phyloP scores from a whole-genome alignment of 1,139 yeast genomes.

The Pneumocystis oryctolagi region DNA sequence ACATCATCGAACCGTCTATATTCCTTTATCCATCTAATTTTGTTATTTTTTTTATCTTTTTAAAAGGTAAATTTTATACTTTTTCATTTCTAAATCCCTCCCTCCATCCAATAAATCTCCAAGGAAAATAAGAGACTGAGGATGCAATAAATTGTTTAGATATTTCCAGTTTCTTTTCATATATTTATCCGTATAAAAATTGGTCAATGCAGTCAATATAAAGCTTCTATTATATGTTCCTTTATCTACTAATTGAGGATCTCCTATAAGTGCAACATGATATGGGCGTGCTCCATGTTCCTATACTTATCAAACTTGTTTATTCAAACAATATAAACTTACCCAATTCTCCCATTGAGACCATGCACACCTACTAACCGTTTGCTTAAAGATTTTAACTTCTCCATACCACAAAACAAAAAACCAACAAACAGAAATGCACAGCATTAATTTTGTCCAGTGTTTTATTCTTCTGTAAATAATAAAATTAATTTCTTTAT shows the following conservation, averaged over 20 bases:
- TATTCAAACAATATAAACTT: neutral
- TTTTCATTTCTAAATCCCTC: conserved; percentile 31
- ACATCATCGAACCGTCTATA: conserved; percentile 49
- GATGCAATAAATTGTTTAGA: conserved; percentile 45
- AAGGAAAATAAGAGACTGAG: conserved; percentile 61
- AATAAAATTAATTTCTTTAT: neutral
- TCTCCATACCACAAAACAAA: conserved; percentile 33
- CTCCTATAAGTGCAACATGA: conserved; percentile 64
- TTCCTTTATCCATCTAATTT: conserved; percentile 58
- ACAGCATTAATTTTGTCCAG: neutral
- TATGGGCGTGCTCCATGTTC: conserved; percentile 29
- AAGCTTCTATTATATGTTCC: conserved; percentile 37
- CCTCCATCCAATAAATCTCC: conserved; percentile 97
- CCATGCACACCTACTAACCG: conserved; percentile 48
- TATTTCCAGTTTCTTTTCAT: conserved; percentile 60
- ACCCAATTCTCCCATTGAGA: conserved; percentile 44
- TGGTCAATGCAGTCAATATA: conserved; percentile 23
- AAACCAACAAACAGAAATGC: neutral
- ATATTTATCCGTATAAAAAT: conserved; percentile 51
- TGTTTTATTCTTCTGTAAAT: neutral
- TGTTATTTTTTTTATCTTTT: conserved; percentile 35
- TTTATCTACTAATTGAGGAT: conserved; percentile 80
- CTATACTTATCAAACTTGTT: neutral
- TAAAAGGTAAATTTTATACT: neutral
- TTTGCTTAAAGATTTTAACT: conserved; percentile 36